These are phyloP conservation scores for Globisporangium takayamanum DNA, from an alignment of 352 stramenopile genomes.

Conservation along the genomic window DNA sequence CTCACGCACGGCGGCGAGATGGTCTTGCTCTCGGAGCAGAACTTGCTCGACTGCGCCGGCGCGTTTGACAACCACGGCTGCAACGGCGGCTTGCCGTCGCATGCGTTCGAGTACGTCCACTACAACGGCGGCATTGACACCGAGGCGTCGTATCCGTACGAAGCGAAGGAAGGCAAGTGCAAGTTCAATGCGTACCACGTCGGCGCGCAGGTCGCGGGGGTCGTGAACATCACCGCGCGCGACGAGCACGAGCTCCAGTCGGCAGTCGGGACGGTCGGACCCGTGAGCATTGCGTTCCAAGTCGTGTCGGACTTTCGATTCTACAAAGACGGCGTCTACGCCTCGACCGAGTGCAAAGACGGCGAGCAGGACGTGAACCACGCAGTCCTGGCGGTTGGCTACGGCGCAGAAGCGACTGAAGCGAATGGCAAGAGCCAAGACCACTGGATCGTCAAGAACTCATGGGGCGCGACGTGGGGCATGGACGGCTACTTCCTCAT, in stretches of 20 bases:
- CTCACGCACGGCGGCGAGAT: conserved; percentile 90
- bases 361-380: conserved; percentile 87
- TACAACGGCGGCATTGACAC: conserved; percentile 86
- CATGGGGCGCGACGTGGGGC: conserved; percentile 90
- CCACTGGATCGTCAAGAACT: conserved; percentile 99
- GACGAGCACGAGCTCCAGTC: conserved; percentile 73
- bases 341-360: conserved; percentile 72
- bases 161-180: conserved; percentile 71
- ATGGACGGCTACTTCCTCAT: conserved; percentile 96
- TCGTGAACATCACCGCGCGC: conserved; percentile 82
- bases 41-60: conserved; percentile 95
- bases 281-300: conserved; percentile 84
- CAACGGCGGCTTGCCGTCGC: conserved; percentile 95
- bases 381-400: conserved; percentile 95
- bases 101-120: conserved; percentile 95
- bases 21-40: conserved; percentile 94
- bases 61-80: conserved; percentile 94
- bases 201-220: conserved; percentile 57
- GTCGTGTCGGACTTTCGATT: conserved; percentile 86
- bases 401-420: conserved; percentile 79
- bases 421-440: conserved; percentile 30
- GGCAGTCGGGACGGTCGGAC: conserved; percentile 56
- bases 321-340: conserved; percentile 87
- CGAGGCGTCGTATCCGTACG: conserved; percentile 72
- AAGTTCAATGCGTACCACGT: conserved; percentile 75